A percentile compares a stretch with the other conserved stretches of the same genome.
phyloP scores from a whole-genome alignment of 805 yeast species.

The Scheffersomyces stipitis region DNA sequence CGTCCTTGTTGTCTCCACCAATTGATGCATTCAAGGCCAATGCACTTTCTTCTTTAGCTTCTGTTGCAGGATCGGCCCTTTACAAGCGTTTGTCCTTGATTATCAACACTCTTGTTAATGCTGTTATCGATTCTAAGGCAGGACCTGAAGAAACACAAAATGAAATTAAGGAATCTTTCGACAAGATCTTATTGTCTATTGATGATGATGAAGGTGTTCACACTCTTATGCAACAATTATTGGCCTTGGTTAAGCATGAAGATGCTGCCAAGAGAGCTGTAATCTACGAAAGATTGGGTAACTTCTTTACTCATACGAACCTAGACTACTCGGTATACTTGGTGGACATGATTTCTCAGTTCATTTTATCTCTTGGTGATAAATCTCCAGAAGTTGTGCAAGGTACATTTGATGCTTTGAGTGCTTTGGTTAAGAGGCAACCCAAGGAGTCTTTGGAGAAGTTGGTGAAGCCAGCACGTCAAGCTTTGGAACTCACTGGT shows the following conservation, averaged over 20 bases:
- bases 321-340: conserved; percentile 73
- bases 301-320: conserved; percentile 63
- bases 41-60: conserved; percentile 82
- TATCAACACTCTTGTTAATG: conserved; percentile 69
- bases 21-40: conserved; percentile 81
- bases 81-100: conserved; percentile 71
- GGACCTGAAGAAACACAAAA: conserved; percentile 38
- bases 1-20: conserved; percentile 79
- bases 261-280: conserved; percentile 62
- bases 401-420: conserved; percentile 64
- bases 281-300: conserved; percentile 64
- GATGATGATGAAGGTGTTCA: conserved; percentile 78
- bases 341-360: conserved; percentile 70
- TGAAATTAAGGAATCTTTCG: conserved; percentile 57
- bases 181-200: conserved; percentile 68
- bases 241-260: conserved; percentile 75
- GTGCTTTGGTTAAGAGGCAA: conserved; percentile 66
- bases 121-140: conserved; percentile 41
- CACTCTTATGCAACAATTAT: conserved; percentile 77
- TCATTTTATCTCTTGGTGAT: conserved; percentile 74
- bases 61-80: conserved; percentile 84
- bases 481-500: conserved; percentile 67
- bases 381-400: conserved; percentile 58
- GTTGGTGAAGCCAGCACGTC: conserved; percentile 77
- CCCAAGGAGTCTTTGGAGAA: conserved; percentile 75